Conservation (phyloP, 192 early-diverging fungal genomes). For the Gorgonomyces haynaldii region DNA sequence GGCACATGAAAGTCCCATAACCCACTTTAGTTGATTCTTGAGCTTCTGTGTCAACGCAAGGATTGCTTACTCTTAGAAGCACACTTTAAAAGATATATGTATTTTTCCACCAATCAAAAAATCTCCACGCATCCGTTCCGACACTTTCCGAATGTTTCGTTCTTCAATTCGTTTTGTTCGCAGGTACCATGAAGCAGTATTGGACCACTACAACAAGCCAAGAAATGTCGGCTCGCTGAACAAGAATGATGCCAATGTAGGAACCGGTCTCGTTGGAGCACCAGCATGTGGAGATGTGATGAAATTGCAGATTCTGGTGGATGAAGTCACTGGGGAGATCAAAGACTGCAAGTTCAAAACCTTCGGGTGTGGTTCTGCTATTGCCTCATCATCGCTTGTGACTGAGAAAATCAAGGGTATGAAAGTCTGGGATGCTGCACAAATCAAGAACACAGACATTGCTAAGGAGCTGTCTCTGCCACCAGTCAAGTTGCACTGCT, state of each 20-base stretch:
- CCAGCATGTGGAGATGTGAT: slow-evolving; percentile 49
- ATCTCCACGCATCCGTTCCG: no score
- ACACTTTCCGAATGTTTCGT: no score
- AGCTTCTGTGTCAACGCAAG: no score
- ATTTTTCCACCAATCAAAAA: no score
- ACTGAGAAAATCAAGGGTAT: slow-evolving; percentile 93
- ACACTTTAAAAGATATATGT: no score
- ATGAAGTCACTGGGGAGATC: slow-evolving; percentile 82
- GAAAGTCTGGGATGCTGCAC: slow-evolving; percentile 77
- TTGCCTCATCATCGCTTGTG: slow-evolving; percentile 82
- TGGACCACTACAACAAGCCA: slow-evolving; percentile 95
- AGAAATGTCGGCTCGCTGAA: slow-evolving; percentile 91
- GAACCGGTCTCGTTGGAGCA: slow-evolving; percentile 80
- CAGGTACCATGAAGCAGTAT: slow-evolving; percentile 57
- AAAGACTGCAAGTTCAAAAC: slow-evolving; percentile 97
- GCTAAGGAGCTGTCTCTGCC: slow-evolving; percentile 90
- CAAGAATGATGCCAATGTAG: slow-evolving; percentile 78
- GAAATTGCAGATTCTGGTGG: slow-evolving; percentile 90
- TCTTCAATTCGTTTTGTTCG: no score
- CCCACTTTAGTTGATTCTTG: no score
- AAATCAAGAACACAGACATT: slow-evolving; percentile 96
- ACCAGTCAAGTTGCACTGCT: slow-evolving; percentile 97
- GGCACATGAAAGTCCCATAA: background rate
- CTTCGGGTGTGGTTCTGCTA: slow-evolving; percentile 95
- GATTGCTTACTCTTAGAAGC: no score